A percentile compares a stretch with the other conserved stretches of the same genome.
phyloP scores from a whole-genome alignment of 192 early-diverging fungal genomes.

The Coemansia sp. region DNA sequence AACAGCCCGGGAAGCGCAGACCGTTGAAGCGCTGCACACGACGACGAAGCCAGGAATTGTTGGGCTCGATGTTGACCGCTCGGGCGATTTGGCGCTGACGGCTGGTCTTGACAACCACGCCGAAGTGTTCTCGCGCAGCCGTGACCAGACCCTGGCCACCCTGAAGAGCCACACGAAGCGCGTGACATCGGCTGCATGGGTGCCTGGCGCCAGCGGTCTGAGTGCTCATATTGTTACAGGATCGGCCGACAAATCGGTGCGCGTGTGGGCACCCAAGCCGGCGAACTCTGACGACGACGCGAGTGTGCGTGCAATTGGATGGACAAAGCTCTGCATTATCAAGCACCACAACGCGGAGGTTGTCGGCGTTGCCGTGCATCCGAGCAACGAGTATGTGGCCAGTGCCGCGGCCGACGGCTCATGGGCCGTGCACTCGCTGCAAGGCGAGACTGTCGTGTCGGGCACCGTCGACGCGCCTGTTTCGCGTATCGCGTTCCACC shows the following conservation, averaged over 20 bases:
- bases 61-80: constrained; percentile 58
- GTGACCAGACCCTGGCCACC: constrained; percentile 64
- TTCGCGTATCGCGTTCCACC: constrained; percentile 70
- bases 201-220: constrained; percentile 51
- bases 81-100: constrained; percentile 68
- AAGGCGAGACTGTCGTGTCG: constrained; percentile 24
- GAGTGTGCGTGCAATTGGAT: constrained; percentile 20
- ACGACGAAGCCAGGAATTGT: constrained; percentile 71
- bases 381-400: constrained; percentile 78
- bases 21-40: constrained; percentile 67
- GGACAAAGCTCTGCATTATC: constrained; percentile 55
- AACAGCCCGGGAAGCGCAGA: constrained; percentile 54
- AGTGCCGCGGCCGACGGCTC: constrained; percentile 70
- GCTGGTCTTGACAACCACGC: constrained; percentile 81
- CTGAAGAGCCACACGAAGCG: constrained; percentile 86
- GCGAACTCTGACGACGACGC: constrained; percentile 40
- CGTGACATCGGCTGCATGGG: constrained; percentile 64
- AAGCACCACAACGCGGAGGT: constrained; percentile 72
- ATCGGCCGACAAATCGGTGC: constrained; percentile 79
- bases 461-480: constrained; percentile 30
- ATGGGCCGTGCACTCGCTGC: constrained; percentile 81
- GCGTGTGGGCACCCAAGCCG: constrained; percentile 64
- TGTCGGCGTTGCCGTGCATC: constrained; percentile 73
- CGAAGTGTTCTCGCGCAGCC: constrained; percentile 65
- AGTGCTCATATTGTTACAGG: constrained; percentile 66